Evolutionary conservation across 2,329 filamentous ascomycete species (phyloP).

Genomic region (Colletotrichum higginsianum): DNA sequence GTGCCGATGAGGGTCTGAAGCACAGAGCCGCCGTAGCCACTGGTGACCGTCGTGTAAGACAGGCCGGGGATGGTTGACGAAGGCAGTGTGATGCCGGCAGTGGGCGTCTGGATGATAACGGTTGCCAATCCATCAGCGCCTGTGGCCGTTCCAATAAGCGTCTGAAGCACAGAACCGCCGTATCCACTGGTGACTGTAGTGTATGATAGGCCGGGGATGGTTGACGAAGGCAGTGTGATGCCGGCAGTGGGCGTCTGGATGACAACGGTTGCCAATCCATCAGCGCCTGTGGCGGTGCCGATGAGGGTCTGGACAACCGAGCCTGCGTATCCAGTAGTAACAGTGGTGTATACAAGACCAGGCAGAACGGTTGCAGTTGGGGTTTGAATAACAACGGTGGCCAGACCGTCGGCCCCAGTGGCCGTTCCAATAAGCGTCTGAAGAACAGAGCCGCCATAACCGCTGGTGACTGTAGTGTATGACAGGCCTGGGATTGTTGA

Average conservation of each 20-base stretch:
- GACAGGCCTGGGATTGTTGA: not conserved
- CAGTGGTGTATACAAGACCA: not conserved
- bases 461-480: not conserved
- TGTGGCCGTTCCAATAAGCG: not conserved
- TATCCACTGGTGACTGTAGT: not conserved
- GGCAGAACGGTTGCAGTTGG: not conserved
- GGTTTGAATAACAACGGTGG: not conserved
- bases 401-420: not conserved
- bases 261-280: not conserved
- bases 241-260: not conserved
- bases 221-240: not conserved
- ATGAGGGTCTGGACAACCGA: not conserved
- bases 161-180: not conserved
- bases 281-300: not conserved
- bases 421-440: not conserved
- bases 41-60: not conserved
- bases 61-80: not conserved
- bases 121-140: constrained; percentile 1
- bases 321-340: not conserved
- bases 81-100: not conserved
- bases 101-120: not conserved
- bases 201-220: not conserved
- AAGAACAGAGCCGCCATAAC: not conserved
- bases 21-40: not conserved
- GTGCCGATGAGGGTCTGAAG: not conserved